These are phyloP conservation scores for Barnettozyma vustinii DNA, from an alignment of 805 yeast species.

Conservation along the genomic window DNA sequence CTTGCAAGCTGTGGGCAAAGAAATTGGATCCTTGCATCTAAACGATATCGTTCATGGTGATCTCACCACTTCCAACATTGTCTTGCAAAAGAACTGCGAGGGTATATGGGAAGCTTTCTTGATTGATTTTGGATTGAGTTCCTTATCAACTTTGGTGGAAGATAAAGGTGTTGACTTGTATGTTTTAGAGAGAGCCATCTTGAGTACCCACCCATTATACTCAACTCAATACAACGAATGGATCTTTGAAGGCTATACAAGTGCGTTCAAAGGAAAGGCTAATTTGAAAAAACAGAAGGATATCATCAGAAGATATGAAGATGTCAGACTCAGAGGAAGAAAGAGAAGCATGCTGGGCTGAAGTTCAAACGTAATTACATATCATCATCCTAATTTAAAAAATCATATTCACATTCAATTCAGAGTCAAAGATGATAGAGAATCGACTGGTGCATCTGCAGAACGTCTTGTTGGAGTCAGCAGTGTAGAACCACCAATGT, in stretches of 20 bases:
- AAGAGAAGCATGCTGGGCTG: slow-evolving; percentile 92
- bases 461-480: slow-evolving; percentile 17
- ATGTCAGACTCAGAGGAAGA: slow-evolving; percentile 87
- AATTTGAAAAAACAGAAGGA: slow-evolving; percentile 43
- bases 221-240: slow-evolving; percentile 60
- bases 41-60: slow-evolving; percentile 90
- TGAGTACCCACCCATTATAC: slow-evolving; percentile 81
- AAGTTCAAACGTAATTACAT: background rate
- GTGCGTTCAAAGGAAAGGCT: slow-evolving; percentile 29
- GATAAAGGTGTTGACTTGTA: slow-evolving; percentile 97
- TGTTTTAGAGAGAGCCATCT: slow-evolving; percentile 86
- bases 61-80: slow-evolving; percentile 82
- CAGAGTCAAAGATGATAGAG: slow-evolving; percentile 14
- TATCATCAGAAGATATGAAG: slow-evolving; percentile 61
- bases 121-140: slow-evolving; percentile 90
- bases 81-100: slow-evolving; percentile 35
- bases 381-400: background rate
- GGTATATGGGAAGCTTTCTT: slow-evolving; percentile 44
- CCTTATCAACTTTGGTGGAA: slow-evolving; percentile 69
- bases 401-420: background rate
- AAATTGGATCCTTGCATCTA: slow-evolving; percentile 66
- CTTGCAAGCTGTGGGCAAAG: slow-evolving; percentile 53
- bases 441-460: slow-evolving; percentile 11
- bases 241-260: slow-evolving; percentile 66
- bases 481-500: slow-evolving; percentile 25